Conservation (phyloP, 306 rosid species). For the Castanea crenata region DNA sequence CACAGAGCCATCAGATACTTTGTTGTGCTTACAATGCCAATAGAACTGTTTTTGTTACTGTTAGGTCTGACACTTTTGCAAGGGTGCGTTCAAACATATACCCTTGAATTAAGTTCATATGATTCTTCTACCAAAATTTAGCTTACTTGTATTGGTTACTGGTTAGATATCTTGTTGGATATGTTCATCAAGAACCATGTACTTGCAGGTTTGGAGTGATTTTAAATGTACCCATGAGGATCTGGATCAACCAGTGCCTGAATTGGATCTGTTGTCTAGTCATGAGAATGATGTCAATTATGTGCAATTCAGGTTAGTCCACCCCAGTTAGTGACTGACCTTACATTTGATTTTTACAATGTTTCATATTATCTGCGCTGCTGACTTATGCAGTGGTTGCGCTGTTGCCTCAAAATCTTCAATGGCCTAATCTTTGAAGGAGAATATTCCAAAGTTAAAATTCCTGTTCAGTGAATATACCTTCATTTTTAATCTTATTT, state of each 20-base stretch:
- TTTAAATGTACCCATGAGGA: constrained; percentile 51
- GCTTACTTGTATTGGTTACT: constrained; percentile 20
- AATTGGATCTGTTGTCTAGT: constrained; percentile 79
- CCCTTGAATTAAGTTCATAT: constrained; percentile 22
- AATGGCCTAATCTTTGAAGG: constrained; percentile 19
- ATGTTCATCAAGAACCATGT: constrained; percentile 21
- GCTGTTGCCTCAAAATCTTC: constrained; percentile 66
- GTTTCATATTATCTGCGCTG: constrained; percentile 23
- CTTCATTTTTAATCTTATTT: constrained; percentile 10
- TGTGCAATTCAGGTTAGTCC: constrained; percentile 81
- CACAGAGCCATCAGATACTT: constrained; percentile 67
- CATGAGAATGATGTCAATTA: constrained; percentile 91
- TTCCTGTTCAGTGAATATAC: constrained; percentile 49
- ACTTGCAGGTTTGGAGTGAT: constrained; percentile 84
- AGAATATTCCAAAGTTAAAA: constrained; percentile 48
- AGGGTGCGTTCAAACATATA: constrained; percentile 46
- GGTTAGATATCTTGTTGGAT: constrained; percentile 25
- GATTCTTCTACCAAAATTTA: constrained; percentile 22
- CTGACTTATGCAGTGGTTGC: constrained; percentile 67
- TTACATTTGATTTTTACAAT: constrained; percentile 2
- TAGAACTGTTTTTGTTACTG: constrained; percentile 89
- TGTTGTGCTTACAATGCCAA: constrained; percentile 87
- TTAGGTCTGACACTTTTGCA: constrained; percentile 87
- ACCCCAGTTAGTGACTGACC: constrained; percentile 4
- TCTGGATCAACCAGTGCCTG: constrained; percentile 63